Evolutionary conservation across 1,139 yeast species (phyloP).

Genomic region (Suhomyces anneliseae): DNA sequence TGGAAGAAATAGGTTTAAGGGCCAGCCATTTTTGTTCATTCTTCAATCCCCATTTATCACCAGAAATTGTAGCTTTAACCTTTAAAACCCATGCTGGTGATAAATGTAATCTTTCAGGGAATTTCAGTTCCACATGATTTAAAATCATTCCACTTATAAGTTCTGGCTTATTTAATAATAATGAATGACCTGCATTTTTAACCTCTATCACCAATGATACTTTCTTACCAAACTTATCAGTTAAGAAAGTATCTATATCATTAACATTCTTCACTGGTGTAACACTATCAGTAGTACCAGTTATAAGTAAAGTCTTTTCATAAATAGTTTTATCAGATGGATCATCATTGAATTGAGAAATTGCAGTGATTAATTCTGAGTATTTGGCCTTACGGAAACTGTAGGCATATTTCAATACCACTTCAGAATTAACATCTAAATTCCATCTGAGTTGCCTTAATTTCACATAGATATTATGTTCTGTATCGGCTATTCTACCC

Average conservation of each 20-base stretch:
- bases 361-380: conserved; percentile 46
- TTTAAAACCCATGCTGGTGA: conserved; percentile 66
- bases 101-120: conserved; percentile 49
- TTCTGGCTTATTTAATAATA: conserved; percentile 65
- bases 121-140: conserved; percentile 54
- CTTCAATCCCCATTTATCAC: conserved; percentile 78
- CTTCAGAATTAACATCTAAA: conserved; percentile 56
- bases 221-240: conserved; percentile 25
- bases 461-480: conserved; percentile 40
- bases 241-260: conserved; percentile 26
- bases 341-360: conserved; percentile 36
- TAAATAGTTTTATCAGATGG: conserved; percentile 32
- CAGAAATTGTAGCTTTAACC: conserved; percentile 59
- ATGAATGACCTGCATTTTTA: conserved; percentile 64
- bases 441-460: conserved; percentile 71
- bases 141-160: conserved; percentile 61
- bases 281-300: conserved; percentile 59
- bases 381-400: conserved; percentile 47
- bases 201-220: conserved; percentile 41
- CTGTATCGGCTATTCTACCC: conserved; percentile 19
- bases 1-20: conserved; percentile 50
- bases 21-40: conserved; percentile 72
- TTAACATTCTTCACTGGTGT: conserved; percentile 46
- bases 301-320: conserved; percentile 50
- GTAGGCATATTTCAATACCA: conserved; percentile 53